Conservation (phyloP, 306 rosid species). For the Astragalus membranaceus region DNA sequence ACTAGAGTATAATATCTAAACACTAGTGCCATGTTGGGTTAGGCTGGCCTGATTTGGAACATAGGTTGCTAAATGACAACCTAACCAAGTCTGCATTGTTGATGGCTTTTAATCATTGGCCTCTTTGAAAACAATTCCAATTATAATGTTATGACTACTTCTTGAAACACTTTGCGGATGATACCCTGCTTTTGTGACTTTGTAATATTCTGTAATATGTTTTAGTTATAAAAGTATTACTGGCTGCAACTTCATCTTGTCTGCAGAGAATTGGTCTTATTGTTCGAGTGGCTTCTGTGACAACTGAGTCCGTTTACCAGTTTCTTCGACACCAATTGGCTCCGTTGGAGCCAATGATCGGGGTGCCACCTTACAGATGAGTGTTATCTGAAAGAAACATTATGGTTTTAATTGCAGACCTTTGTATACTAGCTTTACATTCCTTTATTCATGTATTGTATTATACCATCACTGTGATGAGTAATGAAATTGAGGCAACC, state of each 20-base stretch:
- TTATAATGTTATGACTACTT: no score
- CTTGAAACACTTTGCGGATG: no score
- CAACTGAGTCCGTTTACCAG: constrained; percentile 74
- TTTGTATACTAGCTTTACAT: background rate
- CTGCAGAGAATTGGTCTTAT: constrained; percentile 60
- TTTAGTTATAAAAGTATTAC: background rate
- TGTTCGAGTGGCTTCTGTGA: constrained; percentile 77
- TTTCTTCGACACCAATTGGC: constrained; percentile 72
- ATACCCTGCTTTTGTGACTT: no score
- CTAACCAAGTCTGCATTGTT: no score
- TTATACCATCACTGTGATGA: background rate
- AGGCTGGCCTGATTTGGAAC: no score
- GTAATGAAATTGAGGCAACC: background rate
- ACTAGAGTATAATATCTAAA: no score
- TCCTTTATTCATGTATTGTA: background rate
- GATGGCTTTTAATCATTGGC: no score
- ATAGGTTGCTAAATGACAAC: no score
- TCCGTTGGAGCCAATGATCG: constrained; percentile 66
- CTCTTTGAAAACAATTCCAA: no score
- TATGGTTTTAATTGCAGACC: background rate
- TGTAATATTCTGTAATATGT: background rate
- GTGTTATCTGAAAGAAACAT: background rate
- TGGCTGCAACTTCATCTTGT: background rate
- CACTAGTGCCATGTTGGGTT: no score
- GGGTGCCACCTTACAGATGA: constrained; percentile 63